Evolutionary conservation across 2,329 filamentous ascomycete species (phyloP).

Genomic region (Scytalidium lignicola): DNA sequence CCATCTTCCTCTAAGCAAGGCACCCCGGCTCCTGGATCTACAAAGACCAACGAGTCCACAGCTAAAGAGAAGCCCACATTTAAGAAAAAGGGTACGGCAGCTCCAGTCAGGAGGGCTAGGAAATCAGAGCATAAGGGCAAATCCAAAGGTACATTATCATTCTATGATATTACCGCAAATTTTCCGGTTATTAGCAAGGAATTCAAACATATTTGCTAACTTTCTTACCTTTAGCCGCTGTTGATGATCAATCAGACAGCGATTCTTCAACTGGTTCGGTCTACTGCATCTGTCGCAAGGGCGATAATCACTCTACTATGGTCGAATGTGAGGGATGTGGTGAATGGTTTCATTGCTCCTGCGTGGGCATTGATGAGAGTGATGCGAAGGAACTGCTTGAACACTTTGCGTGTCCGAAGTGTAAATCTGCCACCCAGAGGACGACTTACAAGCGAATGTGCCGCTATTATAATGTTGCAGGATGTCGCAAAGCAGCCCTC

Average conservation of each 20-base stretch:
- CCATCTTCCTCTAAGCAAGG: constrained; percentile 19
- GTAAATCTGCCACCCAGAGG: constrained; percentile 15
- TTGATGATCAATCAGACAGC: constrained; percentile 13
- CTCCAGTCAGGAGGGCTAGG: constrained; percentile 14
- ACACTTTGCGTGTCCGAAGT: constrained; percentile 26
- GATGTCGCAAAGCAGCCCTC: constrained; percentile 23
- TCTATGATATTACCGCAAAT: neutral
- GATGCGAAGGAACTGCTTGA: constrained; percentile 26
- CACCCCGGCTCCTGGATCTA: constrained; percentile 16
- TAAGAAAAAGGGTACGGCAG: constrained; percentile 23
- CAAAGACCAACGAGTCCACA: constrained; percentile 11
- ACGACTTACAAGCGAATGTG: constrained; percentile 29
- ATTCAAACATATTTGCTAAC: neutral
- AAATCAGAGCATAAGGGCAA: constrained; percentile 13
- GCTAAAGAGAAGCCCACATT: constrained; percentile 15
- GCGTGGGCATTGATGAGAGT: constrained; percentile 21
- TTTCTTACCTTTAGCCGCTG: neutral
- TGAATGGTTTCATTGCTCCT: constrained; percentile 29
- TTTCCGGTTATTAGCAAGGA: neutral
- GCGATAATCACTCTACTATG: constrained; percentile 29
- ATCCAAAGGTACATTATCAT: constrained; percentile 14
- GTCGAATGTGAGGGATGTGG: constrained; percentile 28
- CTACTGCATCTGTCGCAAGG: constrained; percentile 28
- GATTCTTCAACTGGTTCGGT: constrained; percentile 27
- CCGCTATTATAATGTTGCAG: constrained; percentile 17